These are phyloP conservation scores for Begonia masoniana DNA, from an alignment of 306 rosid species.

Conservation along the genomic window DNA sequence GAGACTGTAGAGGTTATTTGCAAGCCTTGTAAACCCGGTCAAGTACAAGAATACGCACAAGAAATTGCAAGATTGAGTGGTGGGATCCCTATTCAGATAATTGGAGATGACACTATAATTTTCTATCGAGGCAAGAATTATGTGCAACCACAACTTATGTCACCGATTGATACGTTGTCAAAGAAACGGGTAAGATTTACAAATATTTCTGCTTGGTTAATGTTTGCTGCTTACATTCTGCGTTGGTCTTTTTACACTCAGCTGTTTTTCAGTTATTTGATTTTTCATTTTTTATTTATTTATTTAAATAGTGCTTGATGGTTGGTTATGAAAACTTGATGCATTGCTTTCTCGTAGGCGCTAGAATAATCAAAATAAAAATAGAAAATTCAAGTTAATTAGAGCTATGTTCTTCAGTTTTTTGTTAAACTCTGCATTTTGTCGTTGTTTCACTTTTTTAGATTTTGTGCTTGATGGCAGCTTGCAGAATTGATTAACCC, in stretches of 20 bases:
- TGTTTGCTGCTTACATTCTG: not conserved
- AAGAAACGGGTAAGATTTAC: constrained; percentile 65
- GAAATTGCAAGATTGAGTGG: constrained; percentile 88
- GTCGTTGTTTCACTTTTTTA: not conserved
- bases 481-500: not conserved
- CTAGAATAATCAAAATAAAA: too few relatives aligned
- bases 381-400: too few relatives aligned
- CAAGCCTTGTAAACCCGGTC: constrained; percentile 82
- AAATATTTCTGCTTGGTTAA: not conserved
- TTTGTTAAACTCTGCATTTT: not conserved
- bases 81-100: constrained; percentile 74
- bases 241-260: not conserved
- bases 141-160: constrained; percentile 76
- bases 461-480: not conserved
- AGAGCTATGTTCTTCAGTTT: not conserved
- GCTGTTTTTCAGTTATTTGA: not conserved
- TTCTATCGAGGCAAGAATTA: constrained; percentile 84
- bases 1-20: constrained; percentile 80
- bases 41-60: constrained; percentile 65
- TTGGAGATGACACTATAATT: constrained; percentile 67
- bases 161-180: constrained; percentile 70
- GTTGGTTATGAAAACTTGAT: not conserved
- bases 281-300: too few relatives aligned
- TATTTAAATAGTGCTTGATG: not conserved
- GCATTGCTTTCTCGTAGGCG: not conserved